Conservation (phyloP, 2,329 filamentous ascomycete genomes). For the Phyllosticta ampelicida region DNA sequence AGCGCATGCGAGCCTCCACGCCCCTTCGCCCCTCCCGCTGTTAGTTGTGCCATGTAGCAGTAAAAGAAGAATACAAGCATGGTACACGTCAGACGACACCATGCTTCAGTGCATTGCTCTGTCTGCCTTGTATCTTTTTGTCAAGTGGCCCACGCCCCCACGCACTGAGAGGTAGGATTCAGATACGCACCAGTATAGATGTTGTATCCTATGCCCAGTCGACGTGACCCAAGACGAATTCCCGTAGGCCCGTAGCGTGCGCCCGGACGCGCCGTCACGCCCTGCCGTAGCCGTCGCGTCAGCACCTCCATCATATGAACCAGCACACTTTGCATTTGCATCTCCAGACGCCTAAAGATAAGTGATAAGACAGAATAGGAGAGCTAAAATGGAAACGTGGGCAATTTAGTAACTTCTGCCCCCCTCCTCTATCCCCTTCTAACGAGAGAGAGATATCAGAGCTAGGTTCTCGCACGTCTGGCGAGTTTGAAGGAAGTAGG, state of each 20-base stretch:
- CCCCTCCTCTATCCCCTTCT: too few species aligned
- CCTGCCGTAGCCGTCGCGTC: constrained; percentile 19
- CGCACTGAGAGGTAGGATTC: background rate
- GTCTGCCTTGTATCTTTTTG: background rate
- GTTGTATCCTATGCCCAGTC: constrained; percentile 33
- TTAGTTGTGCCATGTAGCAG: background rate
- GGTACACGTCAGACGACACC: background rate
- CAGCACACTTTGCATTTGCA: too few species aligned
- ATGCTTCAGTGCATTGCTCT: background rate
- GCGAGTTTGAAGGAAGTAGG: too few species aligned
- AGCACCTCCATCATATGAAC: too few species aligned
- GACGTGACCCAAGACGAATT: constrained; percentile 39
- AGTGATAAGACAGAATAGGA: too few species aligned
- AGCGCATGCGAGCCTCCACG: background rate
- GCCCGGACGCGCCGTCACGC: constrained; percentile 42
- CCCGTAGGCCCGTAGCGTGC: constrained; percentile 43
- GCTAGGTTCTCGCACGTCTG: too few species aligned
- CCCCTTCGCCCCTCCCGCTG: background rate
- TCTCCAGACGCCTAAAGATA: too few species aligned
- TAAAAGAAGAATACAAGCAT: background rate
- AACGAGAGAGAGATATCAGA: too few species aligned
- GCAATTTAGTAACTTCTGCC: too few species aligned
- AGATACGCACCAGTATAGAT: constrained; percentile 37
- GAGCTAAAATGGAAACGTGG: too few species aligned
- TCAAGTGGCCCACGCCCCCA: background rate